Base-by-base conservation (phyloP, 805 yeast genomes). In the Lachancea quebecensis region DNA sequence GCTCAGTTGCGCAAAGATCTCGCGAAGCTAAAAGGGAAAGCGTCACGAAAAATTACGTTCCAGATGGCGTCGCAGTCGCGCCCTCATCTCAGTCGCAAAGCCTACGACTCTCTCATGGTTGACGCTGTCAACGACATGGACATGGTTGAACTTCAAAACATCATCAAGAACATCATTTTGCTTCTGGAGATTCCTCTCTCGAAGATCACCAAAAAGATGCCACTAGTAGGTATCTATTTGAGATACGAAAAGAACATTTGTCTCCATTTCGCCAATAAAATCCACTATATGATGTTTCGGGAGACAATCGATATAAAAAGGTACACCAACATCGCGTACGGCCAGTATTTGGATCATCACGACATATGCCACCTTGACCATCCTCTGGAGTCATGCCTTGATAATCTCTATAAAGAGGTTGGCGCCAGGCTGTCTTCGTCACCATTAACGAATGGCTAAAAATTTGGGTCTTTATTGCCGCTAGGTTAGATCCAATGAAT, bases 81-180 rank as follows among this genome's bases (percentile, higher is more conserved):
- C 25, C 63, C 67, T 9, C 62, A 55, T 15, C 58, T 65, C 39
- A 48, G 42, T 10, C 45, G 47, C 8, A 52, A 46, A 33, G 45
- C 49, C 2, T 57, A 57, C 39, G 55, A 51, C 12, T 41, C 39
- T 5, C 38, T 57, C 28, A 59, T 58, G 47, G 52, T 68, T 2
- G 50, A 52, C 2, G 37, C 49, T n/a, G 57, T 69, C 15, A 69
- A 67, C 38, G 37, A 39, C 2, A 47, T 67, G 16, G 53, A 59
- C 10, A 31, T 58, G 43, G 51, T 60, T 2, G 58, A 62, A 17
- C 57, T 67, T 14, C 70, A 66, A 30, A 68, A 67, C 48, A 50
- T 62, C 3, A 51, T 68, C 27, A 68, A 68, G 47, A 60, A 66
- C 48, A 46, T 68, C 8, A 48, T 65, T 37, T 47, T 65, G 2